These are phyloP conservation scores for Phytopythium sindhum DNA, from an alignment of 352 stramenopile genomes.

Conservation along the genomic window DNA sequence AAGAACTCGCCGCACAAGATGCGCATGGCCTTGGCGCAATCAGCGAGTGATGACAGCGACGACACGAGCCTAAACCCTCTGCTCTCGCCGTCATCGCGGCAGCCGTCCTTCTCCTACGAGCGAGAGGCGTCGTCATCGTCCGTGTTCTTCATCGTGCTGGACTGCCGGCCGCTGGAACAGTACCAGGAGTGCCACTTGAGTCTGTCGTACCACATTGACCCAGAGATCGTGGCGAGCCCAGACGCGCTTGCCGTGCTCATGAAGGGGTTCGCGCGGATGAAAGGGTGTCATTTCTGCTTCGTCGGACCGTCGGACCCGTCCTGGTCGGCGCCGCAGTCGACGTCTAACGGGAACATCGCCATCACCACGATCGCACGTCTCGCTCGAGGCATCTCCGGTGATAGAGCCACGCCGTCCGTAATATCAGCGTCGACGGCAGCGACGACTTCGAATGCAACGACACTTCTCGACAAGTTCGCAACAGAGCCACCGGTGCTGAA, in stretches of 20 bases:
- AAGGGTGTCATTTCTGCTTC: slow-evolving; percentile 89
- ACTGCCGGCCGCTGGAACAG: slow-evolving; percentile 72
- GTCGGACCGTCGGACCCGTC: slow-evolving; percentile 54
- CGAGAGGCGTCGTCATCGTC: slow-evolving; percentile 32
- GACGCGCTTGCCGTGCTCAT: slow-evolving; percentile 73
- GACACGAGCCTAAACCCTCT: slow-evolving; percentile 29
- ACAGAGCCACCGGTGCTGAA: neutral
- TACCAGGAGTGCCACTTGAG: slow-evolving; percentile 80
- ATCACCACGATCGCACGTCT: slow-evolving; percentile 57
- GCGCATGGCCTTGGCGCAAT: neutral
- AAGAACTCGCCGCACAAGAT: slow-evolving; percentile 12
- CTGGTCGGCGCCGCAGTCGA: slow-evolving; percentile 14
- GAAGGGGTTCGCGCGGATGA: slow-evolving; percentile 82
- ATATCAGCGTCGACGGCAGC: slow-evolving; percentile 2
- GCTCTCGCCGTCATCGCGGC: slow-evolving; percentile 21
- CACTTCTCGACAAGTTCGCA: neutral
- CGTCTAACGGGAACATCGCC: slow-evolving; percentile 26
- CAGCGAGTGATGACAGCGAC: neutral
- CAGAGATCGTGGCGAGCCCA: slow-evolving; percentile 62
- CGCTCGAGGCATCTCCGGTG: slow-evolving; percentile 53
- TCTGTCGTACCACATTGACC: slow-evolving; percentile 86
- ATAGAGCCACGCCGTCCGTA: slow-evolving; percentile 22
- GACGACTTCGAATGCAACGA: neutral
- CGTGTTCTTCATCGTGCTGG: slow-evolving; percentile 78
- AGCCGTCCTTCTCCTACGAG: slow-evolving; percentile 34